A percentile compares a stretch with the other conserved stretches of the same genome.
Evolutionary conservation across 2,329 filamentous ascomycete genomes (phyloP).

Genomic region (Exophiala phaeomuriformis): DNA sequence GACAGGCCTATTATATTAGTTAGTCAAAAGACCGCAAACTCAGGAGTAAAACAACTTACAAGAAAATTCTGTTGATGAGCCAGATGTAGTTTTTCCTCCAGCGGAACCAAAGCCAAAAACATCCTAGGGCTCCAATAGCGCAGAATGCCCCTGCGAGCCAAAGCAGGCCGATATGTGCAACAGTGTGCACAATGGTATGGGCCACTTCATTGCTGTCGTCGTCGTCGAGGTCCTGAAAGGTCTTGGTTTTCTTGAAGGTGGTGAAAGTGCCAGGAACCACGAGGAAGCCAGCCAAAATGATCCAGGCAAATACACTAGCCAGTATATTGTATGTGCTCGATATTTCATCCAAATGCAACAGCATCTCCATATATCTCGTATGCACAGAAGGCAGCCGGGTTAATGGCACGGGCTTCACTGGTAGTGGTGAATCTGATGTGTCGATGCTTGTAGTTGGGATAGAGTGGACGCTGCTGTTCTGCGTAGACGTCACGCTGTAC

Average conservation of each 20-base stretch:
- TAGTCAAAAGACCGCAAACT: neutral
- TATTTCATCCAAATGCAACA: conserved; percentile 31
- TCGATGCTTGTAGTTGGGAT: too few relatives aligned
- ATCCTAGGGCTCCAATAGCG: conserved; percentile 36
- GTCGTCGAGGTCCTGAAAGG: conserved; percentile 27
- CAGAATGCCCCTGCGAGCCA: conserved; percentile 42
- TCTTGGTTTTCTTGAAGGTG: conserved; percentile 33
- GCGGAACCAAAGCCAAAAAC: conserved; percentile 39
- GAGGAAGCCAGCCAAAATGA: conserved; percentile 48
- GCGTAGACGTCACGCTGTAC: too few relatives aligned
- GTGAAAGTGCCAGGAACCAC: conserved; percentile 49
- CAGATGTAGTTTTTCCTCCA: conserved; percentile 48
- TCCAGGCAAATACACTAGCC: conserved; percentile 42
- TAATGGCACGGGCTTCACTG: conserved; percentile 10
- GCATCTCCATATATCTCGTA: conserved; percentile 28
- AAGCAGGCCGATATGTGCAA: conserved; percentile 38
- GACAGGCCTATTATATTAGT: conserved; percentile 25
- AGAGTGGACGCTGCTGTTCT: neutral
- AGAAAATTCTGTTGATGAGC: conserved; percentile 47
- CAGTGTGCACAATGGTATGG: conserved; percentile 30
- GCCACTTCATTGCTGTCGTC: conserved; percentile 28
- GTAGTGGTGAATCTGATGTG: conserved; percentile 1
- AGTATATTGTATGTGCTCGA: conserved; percentile 39
- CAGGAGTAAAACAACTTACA: conserved; percentile 27
- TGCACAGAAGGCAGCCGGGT: conserved; percentile 21